A percentile compares a stretch with the other conserved stretches of the same genome.
phyloP scores from a whole-genome alignment of 2,329 filamentous ascomycete species.

The Davidsoniella neocaledoniae region DNA sequence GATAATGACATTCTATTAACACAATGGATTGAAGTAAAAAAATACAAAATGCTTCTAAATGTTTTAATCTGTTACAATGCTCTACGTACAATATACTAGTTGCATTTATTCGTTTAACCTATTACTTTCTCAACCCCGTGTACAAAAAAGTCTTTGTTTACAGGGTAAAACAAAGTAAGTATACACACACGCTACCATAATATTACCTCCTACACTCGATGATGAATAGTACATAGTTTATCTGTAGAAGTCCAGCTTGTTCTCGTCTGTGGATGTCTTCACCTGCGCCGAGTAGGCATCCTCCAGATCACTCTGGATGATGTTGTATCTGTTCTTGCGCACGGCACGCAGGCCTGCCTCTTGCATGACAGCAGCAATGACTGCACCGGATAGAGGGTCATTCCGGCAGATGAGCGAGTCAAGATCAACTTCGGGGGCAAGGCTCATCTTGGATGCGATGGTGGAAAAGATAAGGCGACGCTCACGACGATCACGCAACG shows the following conservation, averaged over 20 bases:
- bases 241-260: constrained; percentile 88
- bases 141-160: neutral
- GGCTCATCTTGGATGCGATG: constrained; percentile 93
- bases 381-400: constrained; percentile 82
- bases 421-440: constrained; percentile 89
- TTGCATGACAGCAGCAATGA: constrained; percentile 98
- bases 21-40: no score
- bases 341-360: constrained; percentile 89
- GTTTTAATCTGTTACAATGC: no score
- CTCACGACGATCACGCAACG: constrained; percentile 80
- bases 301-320: constrained; percentile 91
- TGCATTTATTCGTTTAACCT: no score
- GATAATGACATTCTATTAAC: no score
- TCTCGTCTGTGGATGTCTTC: constrained; percentile 52
- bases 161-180: neutral
- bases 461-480: constrained; percentile 91
- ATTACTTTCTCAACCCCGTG: no score
- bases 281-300: constrained; percentile 96
- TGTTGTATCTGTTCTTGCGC: constrained; percentile 97
- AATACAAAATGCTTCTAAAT: no score
- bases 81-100: no score
- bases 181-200: no score
- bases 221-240: constrained; percentile 23
- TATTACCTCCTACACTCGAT: no score
- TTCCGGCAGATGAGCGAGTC: constrained; percentile 94